Conservation (phyloP, 1,284 basidiomycete genomes). For the Porogramme epimiltina region DNA sequence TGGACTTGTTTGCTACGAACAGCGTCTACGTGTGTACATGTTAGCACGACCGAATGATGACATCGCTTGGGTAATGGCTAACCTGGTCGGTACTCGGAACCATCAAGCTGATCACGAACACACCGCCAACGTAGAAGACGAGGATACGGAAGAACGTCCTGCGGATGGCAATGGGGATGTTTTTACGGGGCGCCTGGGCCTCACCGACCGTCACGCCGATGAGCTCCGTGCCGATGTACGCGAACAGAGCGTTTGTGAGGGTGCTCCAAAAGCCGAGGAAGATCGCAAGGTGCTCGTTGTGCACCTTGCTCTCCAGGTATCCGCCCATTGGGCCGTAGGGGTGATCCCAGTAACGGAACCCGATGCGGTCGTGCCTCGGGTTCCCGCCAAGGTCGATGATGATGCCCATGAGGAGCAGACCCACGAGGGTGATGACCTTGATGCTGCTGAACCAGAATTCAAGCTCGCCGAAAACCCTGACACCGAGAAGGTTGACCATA, state of each 20-base stretch:
- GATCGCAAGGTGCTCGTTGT: constrained; percentile 46
- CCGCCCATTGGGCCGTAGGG: constrained; percentile 38
- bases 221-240: constrained; percentile 63
- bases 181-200: constrained; percentile 57
- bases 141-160: constrained; percentile 59
- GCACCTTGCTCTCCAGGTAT: constrained; percentile 45
- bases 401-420: constrained; percentile 54
- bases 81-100: constrained; percentile 42
- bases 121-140: constrained; percentile 73
- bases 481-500: constrained; percentile 54
- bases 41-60: not conserved
- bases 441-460: constrained; percentile 49
- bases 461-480: constrained; percentile 58
- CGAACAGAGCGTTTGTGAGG: constrained; percentile 48
- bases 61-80: not conserved
- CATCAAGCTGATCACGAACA: constrained; percentile 70
- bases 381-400: constrained; percentile 62
- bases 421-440: constrained; percentile 41
- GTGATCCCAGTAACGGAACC: constrained; percentile 54
- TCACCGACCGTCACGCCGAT: constrained; percentile 46
- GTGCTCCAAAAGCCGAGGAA: constrained; percentile 68
- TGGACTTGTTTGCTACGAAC: constrained; percentile 60
- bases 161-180: constrained; percentile 57
- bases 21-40: constrained; percentile 34
- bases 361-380: constrained; percentile 54